Conservation (phyloP, 495 filamentous ascomycete species). For the Letharia lupina region DNA sequence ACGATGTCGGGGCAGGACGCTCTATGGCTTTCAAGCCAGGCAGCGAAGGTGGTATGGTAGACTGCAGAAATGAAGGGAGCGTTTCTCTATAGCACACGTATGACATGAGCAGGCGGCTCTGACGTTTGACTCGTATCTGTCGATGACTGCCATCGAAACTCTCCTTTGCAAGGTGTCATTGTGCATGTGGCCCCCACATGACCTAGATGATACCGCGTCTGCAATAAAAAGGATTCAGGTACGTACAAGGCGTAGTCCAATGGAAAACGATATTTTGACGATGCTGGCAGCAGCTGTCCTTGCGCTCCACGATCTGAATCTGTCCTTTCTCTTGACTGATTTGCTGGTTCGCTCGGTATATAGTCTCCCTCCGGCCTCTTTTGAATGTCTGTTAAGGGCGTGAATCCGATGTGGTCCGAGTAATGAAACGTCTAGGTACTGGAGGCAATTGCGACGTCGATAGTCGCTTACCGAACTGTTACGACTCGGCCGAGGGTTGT, state of each 20-base stretch:
- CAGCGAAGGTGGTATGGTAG: neutral
- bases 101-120: neutral
- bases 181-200: constrained; percentile 12
- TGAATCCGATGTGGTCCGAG: neutral
- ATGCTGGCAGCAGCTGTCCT: neutral
- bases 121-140: neutral
- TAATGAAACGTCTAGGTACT: neutral
- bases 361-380: neutral
- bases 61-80: neutral
- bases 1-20: neutral
- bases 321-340: neutral
- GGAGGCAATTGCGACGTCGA: neutral
- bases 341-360: neutral
- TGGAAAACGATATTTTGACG: neutral
- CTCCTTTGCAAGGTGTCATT: neutral
- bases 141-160: neutral
- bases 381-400: neutral
- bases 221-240: neutral
- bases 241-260: constrained; percentile 1
- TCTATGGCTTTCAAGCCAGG: neutral
- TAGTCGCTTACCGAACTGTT: neutral
- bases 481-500: neutral
- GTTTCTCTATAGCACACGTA: neutral
- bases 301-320: neutral
- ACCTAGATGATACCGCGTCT: neutral